Base-by-base conservation (phyloP, 139 green algal species). In the Ulvella scutata region DNA sequence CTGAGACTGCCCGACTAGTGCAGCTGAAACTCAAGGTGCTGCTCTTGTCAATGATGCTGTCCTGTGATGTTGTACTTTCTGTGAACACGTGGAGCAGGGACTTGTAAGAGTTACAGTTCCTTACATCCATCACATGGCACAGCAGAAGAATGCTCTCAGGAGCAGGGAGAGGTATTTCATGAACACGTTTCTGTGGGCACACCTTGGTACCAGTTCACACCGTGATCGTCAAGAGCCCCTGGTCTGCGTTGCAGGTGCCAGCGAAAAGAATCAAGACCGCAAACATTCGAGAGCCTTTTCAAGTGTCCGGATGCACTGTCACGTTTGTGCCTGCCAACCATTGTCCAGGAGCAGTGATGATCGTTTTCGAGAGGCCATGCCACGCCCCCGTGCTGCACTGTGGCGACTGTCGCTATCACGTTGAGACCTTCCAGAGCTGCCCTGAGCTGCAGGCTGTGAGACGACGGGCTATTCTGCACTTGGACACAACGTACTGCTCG, bases 401-500 rank as follows among this genome's bases (percentile, higher is more conserved):
- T 0, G 93, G 92, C 1, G 92, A 97, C 83, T 94, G 88, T 85
- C 85, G 91, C 40, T 87, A 76, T 37, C 37, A 61, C 4, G 26
- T 3, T 17, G 33, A 4, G 23, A 6, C n/a, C 62, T 74, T 74
- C 62, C 78, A 81, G 44, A 26, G 43, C 9, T 79, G 88, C 72
- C 81, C 85, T 3, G 80, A 23, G 4, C 81, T 98, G 38, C 51
- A 81, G 79, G 62, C 73, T 1, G 74, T 90, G 75, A 74, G 78
- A 31, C 80, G 85, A 4, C 40, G 76, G 3, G 76, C 76, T 28
- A 81, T 86, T 4, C 59, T 81, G 40, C 77, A 81, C 72, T 40
- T 98, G 75, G 92, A 98, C 82, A 97, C 93, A 36, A 97, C 93
- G 40, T 98, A 96, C 82, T 96, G 89, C 82, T 62, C 90, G 13